Evolutionary conservation across 2,329 filamentous ascomycete species (phyloP).

Genomic region (Apiospora sp.): DNA sequence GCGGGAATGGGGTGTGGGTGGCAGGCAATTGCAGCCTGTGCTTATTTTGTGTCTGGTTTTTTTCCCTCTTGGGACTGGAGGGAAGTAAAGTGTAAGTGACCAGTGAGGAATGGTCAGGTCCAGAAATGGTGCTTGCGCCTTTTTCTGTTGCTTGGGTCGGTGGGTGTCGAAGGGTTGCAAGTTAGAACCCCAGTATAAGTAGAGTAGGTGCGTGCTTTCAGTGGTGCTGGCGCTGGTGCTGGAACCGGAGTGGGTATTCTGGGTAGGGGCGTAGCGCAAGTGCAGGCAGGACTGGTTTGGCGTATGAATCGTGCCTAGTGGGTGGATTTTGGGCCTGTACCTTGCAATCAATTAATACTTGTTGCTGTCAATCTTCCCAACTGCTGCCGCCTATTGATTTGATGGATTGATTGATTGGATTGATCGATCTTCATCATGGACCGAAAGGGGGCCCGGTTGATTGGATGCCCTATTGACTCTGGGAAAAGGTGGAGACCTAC

Average conservation of each 20-base stretch:
- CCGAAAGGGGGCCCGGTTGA: neutral
- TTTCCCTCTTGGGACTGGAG: conserved; percentile 10
- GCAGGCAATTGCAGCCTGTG: conserved; percentile 22
- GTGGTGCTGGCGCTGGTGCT: neutral
- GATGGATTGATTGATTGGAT: conserved; percentile 9
- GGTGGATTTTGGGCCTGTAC: conserved; percentile 2
- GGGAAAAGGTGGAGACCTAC: neutral
- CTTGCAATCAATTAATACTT: conserved; percentile 11
- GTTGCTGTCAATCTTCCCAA: neutral
- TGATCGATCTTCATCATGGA: neutral
- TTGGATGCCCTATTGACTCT: conserved; percentile 2
- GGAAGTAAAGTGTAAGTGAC: neutral
- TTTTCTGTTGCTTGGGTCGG: conserved; percentile 15
- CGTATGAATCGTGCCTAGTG: conserved; percentile 15
- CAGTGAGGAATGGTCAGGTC: conserved; percentile 20
- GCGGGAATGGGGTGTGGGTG: conserved; percentile 18
- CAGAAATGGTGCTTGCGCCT: conserved; percentile 18
- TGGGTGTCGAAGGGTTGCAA: conserved; percentile 18
- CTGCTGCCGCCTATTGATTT: conserved; percentile 11
- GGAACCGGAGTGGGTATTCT: neutral
- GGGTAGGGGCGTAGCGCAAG: neutral
- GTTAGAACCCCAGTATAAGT: conserved; percentile 1
- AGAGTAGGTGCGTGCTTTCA: conserved; percentile 7
- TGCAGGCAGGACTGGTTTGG: conserved; percentile 4
- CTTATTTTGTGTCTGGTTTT: conserved; percentile 21